These are phyloP conservation scores for Crucibulum laeve DNA, from an alignment of 768 basidiomycete genomes.

Conservation along the genomic window DNA sequence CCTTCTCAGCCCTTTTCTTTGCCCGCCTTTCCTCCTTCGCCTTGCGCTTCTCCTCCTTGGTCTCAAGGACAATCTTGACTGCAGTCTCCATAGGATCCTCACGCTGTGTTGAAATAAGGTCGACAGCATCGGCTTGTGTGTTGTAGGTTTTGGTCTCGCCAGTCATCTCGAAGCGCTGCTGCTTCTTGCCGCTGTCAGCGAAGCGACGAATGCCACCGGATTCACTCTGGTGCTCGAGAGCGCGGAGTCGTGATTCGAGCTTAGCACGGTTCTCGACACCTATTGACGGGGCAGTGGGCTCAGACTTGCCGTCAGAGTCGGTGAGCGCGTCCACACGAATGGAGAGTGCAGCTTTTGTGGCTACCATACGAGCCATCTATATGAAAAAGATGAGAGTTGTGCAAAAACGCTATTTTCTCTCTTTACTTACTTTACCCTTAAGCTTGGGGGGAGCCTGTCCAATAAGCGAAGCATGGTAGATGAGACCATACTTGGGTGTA, in stretches of 20 bases:
- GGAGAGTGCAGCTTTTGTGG: slow-evolving; percentile 95
- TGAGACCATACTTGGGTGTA: slow-evolving; percentile 99
- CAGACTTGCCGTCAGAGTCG: slow-evolving; percentile 87
- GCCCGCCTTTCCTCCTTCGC: slow-evolving; percentile 76
- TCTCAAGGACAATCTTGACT: slow-evolving; percentile 69
- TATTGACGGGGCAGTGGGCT: slow-evolving; percentile 74
- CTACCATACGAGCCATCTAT: slow-evolving; percentile 99
- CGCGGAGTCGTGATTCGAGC: slow-evolving; percentile 89
- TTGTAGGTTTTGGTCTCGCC: slow-evolving; percentile 85
- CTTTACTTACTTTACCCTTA: slow-evolving; percentile 79
- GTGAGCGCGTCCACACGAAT: slow-evolving; percentile 97
- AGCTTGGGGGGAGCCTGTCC: slow-evolving; percentile 97
- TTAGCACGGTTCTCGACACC: slow-evolving; percentile 93
- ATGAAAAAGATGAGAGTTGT: neutral
- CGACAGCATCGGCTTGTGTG: slow-evolving; percentile 75
- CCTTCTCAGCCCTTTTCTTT: slow-evolving; percentile 59
- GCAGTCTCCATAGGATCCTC: slow-evolving; percentile 74
- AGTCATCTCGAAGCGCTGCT: slow-evolving; percentile 76
- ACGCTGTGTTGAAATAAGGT: slow-evolving; percentile 82
- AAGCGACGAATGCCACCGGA: slow-evolving; percentile 66
- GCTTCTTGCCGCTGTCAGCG: slow-evolving; percentile 55
- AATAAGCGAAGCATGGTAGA: slow-evolving; percentile 96
- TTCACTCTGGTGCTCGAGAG: slow-evolving; percentile 81
- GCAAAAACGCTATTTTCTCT: neutral
- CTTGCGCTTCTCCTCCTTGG: slow-evolving; percentile 83